A percentile compares a stretch with the other conserved stretches of the same genome.
Evolutionary conservation across 352 stramenopile genomes (phyloP).

Genomic region (Globisporangium viniferum): DNA sequence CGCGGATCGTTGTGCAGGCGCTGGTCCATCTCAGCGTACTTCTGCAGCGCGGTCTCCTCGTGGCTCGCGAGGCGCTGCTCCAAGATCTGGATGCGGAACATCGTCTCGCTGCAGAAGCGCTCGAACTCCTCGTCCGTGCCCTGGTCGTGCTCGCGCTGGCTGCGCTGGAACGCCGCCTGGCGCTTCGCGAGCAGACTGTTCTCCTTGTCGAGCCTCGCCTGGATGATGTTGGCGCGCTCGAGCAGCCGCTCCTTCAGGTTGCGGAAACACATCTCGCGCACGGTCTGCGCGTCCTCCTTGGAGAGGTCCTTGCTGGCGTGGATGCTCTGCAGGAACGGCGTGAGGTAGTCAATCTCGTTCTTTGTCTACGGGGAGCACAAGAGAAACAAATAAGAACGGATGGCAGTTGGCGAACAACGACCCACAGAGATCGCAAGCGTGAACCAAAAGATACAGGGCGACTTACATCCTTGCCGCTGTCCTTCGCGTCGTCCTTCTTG

Average conservation of each 20-base stretch:
- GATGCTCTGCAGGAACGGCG: constrained; percentile 89
- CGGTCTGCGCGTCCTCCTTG: constrained; percentile 83
- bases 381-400: not conserved
- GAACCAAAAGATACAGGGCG: not conserved
- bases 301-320: constrained; percentile 48
- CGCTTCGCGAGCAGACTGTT: constrained; percentile 89
- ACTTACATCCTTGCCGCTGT: constrained; percentile 65
- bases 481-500: constrained; percentile 62
- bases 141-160: constrained; percentile 89
- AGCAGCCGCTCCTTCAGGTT: constrained; percentile 92
- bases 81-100: constrained; percentile 96
- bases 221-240: constrained; percentile 94
- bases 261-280: constrained; percentile 89
- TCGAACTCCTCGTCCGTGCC: constrained; percentile 93
- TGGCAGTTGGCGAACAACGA: not conserved
- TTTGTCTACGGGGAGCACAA: constrained; percentile 34
- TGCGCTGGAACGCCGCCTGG: constrained; percentile 91
- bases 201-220: constrained; percentile 91
- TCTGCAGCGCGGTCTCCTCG: constrained; percentile 91
- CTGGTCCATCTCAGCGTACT: constrained; percentile 93
- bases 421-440: not conserved
- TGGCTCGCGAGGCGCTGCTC: constrained; percentile 91
- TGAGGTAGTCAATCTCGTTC: constrained; percentile 90
- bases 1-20: constrained; percentile 86
- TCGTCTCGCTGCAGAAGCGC: constrained; percentile 92